Percentiles rank a stretch among this genome's conserved stretches.
Evolutionary conservation across 768 basidiomycete genomes (phyloP).

Genomic region (Pleurotus tuber-regium): DNA sequence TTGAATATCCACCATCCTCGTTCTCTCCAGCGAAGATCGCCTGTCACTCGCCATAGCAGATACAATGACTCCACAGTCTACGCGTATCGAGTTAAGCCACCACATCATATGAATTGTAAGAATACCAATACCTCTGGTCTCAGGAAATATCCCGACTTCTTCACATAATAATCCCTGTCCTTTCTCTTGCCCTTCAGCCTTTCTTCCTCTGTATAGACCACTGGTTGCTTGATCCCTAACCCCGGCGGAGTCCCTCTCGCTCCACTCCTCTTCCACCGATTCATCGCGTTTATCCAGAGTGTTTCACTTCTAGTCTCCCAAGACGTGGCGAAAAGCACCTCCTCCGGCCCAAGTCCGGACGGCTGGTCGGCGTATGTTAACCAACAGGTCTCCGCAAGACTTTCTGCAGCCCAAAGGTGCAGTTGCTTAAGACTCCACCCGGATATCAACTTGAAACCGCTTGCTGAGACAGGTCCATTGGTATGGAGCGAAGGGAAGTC

Average conservation of each 20-base stretch:
- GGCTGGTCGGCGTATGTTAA: conserved; percentile 69
- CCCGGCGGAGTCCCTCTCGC: conserved; percentile 51
- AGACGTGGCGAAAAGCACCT: conserved; percentile 37
- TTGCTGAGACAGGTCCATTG: not conserved
- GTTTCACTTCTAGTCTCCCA: conserved; percentile 21
- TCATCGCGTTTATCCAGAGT: conserved; percentile 47
- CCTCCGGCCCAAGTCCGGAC: conserved; percentile 68
- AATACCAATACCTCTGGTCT: conserved; percentile 61
- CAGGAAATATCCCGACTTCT: conserved; percentile 49
- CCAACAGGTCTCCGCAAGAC: conserved; percentile 71
- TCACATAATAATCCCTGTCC: conserved; percentile 55
- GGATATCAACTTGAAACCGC: not conserved
- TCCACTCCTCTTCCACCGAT: conserved; percentile 47
- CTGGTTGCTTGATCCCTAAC: conserved; percentile 39
- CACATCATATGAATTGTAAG: conserved; percentile 22
- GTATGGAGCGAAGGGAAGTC: conserved; percentile 23
- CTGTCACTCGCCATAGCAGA: conserved; percentile 70
- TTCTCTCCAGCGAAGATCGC: conserved; percentile 65
- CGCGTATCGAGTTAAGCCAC: not conserved
- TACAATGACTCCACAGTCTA: conserved; percentile 76
- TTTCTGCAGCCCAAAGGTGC: conserved; percentile 76
- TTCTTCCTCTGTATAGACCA: conserved; percentile 32
- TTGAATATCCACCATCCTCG: conserved; percentile 72
- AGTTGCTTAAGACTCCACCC: conserved; percentile 28
- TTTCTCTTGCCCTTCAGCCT: conserved; percentile 20